A percentile compares a stretch with the other conserved stretches of the same genome.
These are phyloP conservation scores for Penicillium cinerascens DNA, from an alignment of 495 filamentous ascomycete species.

Conservation along the genomic window DNA sequence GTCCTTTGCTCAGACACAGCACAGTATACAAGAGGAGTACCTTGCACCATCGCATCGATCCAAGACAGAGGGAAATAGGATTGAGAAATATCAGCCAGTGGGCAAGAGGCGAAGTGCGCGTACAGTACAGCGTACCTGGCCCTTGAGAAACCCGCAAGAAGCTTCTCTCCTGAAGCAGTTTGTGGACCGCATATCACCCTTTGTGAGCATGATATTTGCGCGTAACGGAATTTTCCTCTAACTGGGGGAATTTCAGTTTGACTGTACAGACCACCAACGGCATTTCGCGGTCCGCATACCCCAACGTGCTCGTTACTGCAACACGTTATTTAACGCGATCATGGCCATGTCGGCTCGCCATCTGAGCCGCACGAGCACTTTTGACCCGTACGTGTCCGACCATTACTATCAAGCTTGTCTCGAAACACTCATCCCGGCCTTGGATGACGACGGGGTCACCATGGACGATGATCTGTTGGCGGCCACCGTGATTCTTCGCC, in stretches of 20 bases:
- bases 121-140: conserved; percentile 12
- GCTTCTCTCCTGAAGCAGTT: conserved; percentile 21
- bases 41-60: too few relatives aligned
- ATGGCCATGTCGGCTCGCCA: conserved; percentile 56
- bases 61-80: too few relatives aligned
- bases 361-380: conserved; percentile 43
- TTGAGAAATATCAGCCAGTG: neutral
- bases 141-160: conserved; percentile 21
- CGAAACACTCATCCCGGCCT: conserved; percentile 45
- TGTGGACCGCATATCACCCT: conserved; percentile 20
- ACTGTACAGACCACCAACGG: conserved; percentile 53
- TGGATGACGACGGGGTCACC: conserved; percentile 44
- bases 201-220: conserved; percentile 10
- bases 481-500: conserved; percentile 57
- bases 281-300: conserved; percentile 55
- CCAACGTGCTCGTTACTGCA: conserved; percentile 43
- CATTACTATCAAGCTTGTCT: conserved; percentile 51
- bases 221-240: neutral
- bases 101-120: neutral
- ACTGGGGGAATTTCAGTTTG: conserved; percentile 40
- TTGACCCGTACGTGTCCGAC: conserved; percentile 45
- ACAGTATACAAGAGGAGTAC: neutral
- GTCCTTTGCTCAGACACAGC: neutral
- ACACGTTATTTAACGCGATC: conserved; percentile 56
- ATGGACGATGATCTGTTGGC: conserved; percentile 57